These are phyloP conservation scores for Rhypophila decipiens DNA, from an alignment of 495 filamentous ascomycete species.

Conservation along the genomic window DNA sequence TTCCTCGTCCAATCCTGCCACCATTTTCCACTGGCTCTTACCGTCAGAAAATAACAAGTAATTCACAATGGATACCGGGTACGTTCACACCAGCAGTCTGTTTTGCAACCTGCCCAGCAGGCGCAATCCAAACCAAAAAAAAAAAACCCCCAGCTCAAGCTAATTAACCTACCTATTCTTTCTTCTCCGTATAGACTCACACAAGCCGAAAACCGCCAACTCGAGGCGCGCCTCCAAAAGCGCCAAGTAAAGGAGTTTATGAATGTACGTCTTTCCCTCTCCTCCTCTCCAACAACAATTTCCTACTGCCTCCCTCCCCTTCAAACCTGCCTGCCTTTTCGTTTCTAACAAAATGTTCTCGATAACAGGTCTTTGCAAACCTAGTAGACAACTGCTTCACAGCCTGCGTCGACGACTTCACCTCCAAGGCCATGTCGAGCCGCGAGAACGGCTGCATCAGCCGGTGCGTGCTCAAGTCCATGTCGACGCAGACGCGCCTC, in stretches of 20 bases:
- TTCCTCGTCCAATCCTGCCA: background rate
- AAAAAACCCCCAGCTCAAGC: background rate
- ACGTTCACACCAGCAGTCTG: no score
- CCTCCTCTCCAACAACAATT: background rate
- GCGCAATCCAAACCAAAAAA: no score
- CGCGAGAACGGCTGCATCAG: constrained; percentile 86
- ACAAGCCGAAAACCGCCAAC: constrained; percentile 78
- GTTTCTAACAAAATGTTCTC: background rate
- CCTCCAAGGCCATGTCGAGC: constrained; percentile 80
- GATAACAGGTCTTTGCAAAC: constrained; percentile 82
- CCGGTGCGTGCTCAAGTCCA: constrained; percentile 90
- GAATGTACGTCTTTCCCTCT: constrained; percentile 56
- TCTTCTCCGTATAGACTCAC: constrained; percentile 50
- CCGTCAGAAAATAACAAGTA: no score
- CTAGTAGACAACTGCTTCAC: constrained; percentile 94
- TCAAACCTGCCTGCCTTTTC: background rate
- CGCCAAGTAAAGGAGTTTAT: constrained; percentile 99
- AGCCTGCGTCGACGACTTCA: constrained; percentile 97
- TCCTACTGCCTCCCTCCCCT: constrained; percentile 2
- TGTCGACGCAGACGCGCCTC: constrained; percentile 79
- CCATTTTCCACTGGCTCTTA: no score
- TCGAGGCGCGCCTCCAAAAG: constrained; percentile 84
- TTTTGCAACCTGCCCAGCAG: no score
- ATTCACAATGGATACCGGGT: background rate
- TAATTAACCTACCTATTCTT: constrained; percentile 6